Evolutionary conservation across 108 stramenopile genomes (phyloP), one percentile per base, ranked within the genome.

Genomic region (Nitzschia putrida): DNA sequence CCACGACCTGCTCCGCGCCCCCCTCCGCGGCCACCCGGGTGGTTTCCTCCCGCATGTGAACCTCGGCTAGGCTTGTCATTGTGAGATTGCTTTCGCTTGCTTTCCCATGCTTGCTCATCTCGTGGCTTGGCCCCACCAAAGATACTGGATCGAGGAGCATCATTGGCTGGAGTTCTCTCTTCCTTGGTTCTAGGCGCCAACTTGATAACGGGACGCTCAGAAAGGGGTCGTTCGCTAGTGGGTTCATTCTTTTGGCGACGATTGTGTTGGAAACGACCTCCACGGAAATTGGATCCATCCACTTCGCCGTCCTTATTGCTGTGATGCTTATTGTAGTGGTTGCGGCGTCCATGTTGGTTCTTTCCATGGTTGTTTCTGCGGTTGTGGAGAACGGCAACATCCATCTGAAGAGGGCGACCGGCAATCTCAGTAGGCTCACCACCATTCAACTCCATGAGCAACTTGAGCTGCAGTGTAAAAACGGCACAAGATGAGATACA

Each of bases 61-160:
- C 14, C 7, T 34, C 53, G 53, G 22, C 53, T 25, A 8, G 74
- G 58, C 13, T 70, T 68, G 7, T 71, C 51, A 39, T 67, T 55
- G 22, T 57, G 45, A 13, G 13, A 7, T 23, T 50, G 12, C 20
- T 21, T 18, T 10, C 67, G 58, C 26, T 54, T 82, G 74, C 59
- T 18, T 56, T 77, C 72, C 76, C 72, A 81, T 7, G 77, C 72
- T 40, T 69, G 66, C 37, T 81, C 85, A 66, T 90, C 89, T 23
- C 83, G 69, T 12, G 89, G 82, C 64, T 78, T 91, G 59, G 85
- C 89, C 21, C 83, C 86, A 44, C 89, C 89, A 83, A 91, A 91
- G 76, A 91, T 88, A 41, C 69, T 60, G 18, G 76, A 44, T 22
- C 53, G 40, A n/a, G 57, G 24, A 21, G 63, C 45, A 16, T 74